These are phyloP conservation scores for Acanthamoeba royreba DNA, from an alignment of 208 protist genomes.

Conservation along the genomic window DNA sequence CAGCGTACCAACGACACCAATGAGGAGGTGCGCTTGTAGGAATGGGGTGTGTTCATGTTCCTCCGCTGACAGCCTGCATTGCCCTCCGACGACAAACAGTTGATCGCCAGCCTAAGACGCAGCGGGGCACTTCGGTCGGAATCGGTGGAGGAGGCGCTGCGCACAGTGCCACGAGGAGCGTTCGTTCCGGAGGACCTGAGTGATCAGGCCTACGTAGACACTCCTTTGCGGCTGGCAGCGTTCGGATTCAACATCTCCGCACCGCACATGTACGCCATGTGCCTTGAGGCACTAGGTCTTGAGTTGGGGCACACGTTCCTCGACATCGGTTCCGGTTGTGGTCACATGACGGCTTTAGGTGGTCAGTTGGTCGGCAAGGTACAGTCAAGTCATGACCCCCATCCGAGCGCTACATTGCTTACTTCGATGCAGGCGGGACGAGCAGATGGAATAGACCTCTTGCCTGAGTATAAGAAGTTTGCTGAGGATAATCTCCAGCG, in stretches of 20 bases:
- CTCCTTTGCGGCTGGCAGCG: background rate
- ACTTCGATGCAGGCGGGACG: background rate
- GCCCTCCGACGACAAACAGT: no score
- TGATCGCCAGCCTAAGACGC: background rate
- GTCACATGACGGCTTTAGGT: background rate
- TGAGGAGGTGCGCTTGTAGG: background rate
- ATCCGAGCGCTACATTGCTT: no score
- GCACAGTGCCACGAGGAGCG: background rate
- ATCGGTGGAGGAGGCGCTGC: background rate
- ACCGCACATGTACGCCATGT: slow-evolving; percentile 29
- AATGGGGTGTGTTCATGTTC: background rate
- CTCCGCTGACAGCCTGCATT: background rate
- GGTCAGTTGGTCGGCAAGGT: background rate
- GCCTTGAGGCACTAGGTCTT: background rate
- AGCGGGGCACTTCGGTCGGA: background rate
- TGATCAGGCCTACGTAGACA: background rate
- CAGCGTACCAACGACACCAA: background rate
- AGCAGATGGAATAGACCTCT: background rate
- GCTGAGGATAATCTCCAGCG: background rate
- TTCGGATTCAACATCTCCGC: background rate
- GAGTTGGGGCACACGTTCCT: background rate
- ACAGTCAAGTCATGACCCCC: no score
- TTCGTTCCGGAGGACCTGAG: background rate
- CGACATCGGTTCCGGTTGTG: background rate
- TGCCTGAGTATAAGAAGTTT: background rate